Conservation (phyloP, 495 filamentous ascomycete genomes). For the Lasiosphaeria miniovina region DNA sequence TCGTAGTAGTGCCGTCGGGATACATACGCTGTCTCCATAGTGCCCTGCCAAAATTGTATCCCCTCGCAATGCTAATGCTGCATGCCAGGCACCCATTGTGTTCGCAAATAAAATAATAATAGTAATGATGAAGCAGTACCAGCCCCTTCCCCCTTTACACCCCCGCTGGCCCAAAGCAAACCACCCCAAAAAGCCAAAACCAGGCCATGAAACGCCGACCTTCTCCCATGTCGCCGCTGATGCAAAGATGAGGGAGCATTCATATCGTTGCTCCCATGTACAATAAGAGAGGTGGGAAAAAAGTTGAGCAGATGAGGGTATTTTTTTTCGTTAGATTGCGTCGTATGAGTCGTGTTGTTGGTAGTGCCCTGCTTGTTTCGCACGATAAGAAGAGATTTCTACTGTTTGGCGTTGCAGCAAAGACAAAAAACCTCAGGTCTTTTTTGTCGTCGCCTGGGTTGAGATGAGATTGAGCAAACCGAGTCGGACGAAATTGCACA, state of each 20-base stretch:
- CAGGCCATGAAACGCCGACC: not conserved
- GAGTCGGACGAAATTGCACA: conserved; percentile 1
- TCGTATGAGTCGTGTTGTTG: not conserved
- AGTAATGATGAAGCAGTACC: no score
- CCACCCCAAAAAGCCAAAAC: not conserved
- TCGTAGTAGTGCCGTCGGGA: no score
- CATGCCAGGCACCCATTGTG: no score
- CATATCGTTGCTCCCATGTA: not conserved
- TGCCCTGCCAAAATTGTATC: no score
- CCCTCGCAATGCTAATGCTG: no score
- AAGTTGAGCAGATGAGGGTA: not conserved
- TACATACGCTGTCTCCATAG: no score
- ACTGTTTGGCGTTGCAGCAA: not conserved
- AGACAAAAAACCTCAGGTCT: not conserved
- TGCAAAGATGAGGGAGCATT: not conserved
- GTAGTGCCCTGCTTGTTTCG: not conserved
- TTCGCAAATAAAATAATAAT: no score
- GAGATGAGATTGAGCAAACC: conserved; percentile 4
- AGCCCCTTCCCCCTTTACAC: no score
- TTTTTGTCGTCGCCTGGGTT: not conserved
- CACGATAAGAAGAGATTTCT: not conserved
- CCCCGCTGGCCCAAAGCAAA: not conserved
- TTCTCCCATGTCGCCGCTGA: not conserved
- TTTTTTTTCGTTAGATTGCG: not conserved
- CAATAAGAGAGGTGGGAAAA: not conserved